Base-by-base conservation (phyloP, 2,329 filamentous ascomycete genomes). In the Penicillium italicum region DNA sequence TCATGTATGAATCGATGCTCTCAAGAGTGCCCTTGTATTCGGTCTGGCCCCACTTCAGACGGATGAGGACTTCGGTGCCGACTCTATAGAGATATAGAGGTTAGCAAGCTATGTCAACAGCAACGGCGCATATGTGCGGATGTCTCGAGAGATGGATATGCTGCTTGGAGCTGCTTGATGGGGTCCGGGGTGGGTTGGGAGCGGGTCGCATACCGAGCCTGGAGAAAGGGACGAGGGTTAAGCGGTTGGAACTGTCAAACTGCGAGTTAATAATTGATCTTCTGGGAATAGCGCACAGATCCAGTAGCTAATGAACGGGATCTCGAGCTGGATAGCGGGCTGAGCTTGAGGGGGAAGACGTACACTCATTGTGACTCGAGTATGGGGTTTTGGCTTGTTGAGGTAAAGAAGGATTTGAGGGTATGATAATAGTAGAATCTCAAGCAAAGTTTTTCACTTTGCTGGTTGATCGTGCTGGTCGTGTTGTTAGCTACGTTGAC, bases 1-100 rank as follows among this genome's bases (percentile, higher is more conserved):
- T 99, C 93, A 99, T 97, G 81, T 99, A 99, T 72, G 89, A 91
- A 79, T 99, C 94, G 71, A 96, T 90, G 68, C 89, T 93, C 71
- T 96, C 89, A 60, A 99, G 85, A 63, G 85, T 85, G 73, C 94
- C 94, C 75, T 93, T 95, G 84, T 99, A 99, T 76, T 99, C 94
- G 57, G 91, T 94, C 76, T 97, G 88, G 67, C 91, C 91, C 94
- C 94, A 99, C 83, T 99, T 99, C 62, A 99, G 84, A 68, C 92
- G 90, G 62, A 99, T 89, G 61, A 92, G 82, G 70, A 99, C 87
- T 70, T 93, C 85, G 75, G 95, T 89, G 80, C 95, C 89, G 77
- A 99, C 89, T 62, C 88, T 91, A 62, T 24, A 53, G 14, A 47
- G 14, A 34, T 42, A 12, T 26, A 5, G 42, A 46, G 12, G 9